phyloP scores from a whole-genome alignment of 352 stramenopile genomes.

The Phytophthora fragariae region DNA sequence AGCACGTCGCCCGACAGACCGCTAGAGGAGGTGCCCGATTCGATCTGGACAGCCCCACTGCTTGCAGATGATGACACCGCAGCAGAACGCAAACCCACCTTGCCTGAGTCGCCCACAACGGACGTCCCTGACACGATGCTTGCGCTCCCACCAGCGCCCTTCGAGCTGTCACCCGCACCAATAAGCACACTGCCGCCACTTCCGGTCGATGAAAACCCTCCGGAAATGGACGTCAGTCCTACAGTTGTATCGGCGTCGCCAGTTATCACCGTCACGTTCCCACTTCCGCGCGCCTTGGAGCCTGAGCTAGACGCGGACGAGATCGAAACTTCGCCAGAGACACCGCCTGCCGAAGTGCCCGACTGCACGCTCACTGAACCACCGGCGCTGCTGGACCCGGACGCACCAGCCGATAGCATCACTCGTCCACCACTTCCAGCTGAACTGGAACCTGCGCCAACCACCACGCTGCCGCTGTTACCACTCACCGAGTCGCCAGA shows the following conservation, averaged over 20 bases:
- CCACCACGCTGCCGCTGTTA: constrained; percentile 21
- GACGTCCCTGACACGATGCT: constrained; percentile 35
- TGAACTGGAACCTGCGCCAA: constrained; percentile 25
- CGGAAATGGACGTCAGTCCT: constrained; percentile 27
- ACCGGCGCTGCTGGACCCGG: constrained; percentile 15
- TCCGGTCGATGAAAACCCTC: constrained; percentile 26
- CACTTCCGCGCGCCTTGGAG: constrained; percentile 25
- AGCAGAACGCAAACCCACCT: constrained; percentile 25
- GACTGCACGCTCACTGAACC: constrained; percentile 27
- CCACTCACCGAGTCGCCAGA: constrained; percentile 14
- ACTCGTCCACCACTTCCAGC: constrained; percentile 29
- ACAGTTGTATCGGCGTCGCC: constrained; percentile 31
- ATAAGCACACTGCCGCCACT: constrained; percentile 30
- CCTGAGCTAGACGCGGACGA: constrained; percentile 19
- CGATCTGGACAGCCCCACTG: constrained; percentile 30
- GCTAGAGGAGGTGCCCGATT: constrained; percentile 20
- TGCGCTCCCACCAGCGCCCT: constrained; percentile 23
- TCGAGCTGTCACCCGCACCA: constrained; percentile 20
- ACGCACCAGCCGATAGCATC: constrained; percentile 19
- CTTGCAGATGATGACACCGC: constrained; percentile 21
- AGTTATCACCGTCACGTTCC: constrained; percentile 30
- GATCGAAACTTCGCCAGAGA: constrained; percentile 25
- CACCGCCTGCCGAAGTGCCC: constrained; percentile 17
- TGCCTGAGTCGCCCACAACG: constrained; percentile 20
- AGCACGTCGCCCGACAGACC: constrained; percentile 23